Conservation (phyloP, 257 asterid genomes). For the Nicotiana otophora region DNA sequence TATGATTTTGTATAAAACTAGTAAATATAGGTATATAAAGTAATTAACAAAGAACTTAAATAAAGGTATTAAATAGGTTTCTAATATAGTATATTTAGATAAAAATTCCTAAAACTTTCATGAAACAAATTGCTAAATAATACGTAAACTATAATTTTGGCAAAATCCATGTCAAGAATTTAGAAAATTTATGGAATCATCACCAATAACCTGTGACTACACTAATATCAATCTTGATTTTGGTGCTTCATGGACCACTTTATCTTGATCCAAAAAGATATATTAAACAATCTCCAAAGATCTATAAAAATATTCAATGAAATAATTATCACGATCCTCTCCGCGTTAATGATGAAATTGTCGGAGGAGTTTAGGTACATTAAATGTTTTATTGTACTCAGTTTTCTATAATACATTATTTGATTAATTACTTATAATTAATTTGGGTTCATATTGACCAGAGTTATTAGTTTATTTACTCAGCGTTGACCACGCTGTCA, state of each 20-base stretch:
- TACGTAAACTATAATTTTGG: too few relatives aligned
- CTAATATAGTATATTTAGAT: too few relatives aligned
- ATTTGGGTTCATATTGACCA: not conserved
- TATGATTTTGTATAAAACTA: too few relatives aligned
- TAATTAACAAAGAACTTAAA: too few relatives aligned
- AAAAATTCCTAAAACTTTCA: too few relatives aligned
- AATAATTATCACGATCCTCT: not conserved
- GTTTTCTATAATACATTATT: not conserved
- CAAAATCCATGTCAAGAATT: too few relatives aligned
- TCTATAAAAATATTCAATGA: not conserved
- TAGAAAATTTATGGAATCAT: too few relatives aligned
- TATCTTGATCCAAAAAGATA: not conserved
- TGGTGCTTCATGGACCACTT: not conserved
- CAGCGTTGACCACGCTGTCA: conserved; percentile 7
- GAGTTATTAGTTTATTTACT: not conserved
- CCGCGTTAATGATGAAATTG: conserved; percentile 3
- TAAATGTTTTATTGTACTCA: not conserved
- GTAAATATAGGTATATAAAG: too few relatives aligned
- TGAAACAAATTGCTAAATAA: too few relatives aligned
- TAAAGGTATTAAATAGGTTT: too few relatives aligned
- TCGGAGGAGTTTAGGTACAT: conserved; percentile 2
- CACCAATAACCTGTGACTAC: not conserved
- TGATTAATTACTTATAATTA: not conserved
- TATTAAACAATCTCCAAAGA: not conserved
- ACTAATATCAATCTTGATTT: not conserved